Conservation (phyloP, 1,139 yeast genomes). For the Meyerozyma sp. region DNA sequence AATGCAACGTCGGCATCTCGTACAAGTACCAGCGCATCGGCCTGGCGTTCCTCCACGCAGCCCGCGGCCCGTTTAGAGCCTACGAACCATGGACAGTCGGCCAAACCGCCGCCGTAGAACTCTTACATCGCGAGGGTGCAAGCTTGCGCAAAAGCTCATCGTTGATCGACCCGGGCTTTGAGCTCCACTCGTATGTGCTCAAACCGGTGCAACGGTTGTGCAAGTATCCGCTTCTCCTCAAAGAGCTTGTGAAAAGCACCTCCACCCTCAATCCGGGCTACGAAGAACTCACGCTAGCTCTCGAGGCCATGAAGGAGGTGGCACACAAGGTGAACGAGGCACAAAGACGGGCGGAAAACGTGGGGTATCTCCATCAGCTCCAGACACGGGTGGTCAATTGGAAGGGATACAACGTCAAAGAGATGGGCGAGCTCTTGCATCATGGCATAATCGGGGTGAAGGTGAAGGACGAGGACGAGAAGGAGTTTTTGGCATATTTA, state of each 20-base stretch:
- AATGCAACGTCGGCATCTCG: slow-evolving; percentile 77
- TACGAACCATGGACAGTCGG: slow-evolving; percentile 90
- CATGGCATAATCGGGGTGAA: slow-evolving; percentile 75
- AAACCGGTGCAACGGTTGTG: slow-evolving; percentile 95
- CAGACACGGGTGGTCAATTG: slow-evolving; percentile 78
- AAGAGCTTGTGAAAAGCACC: slow-evolving; percentile 67
- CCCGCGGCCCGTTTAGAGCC: slow-evolving; percentile 71
- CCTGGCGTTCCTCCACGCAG: slow-evolving; percentile 75
- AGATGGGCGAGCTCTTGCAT: slow-evolving; percentile 80
- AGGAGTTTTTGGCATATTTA: slow-evolving; percentile 83
- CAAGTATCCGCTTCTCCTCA: slow-evolving; percentile 81
- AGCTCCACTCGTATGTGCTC: slow-evolving; percentile 80
- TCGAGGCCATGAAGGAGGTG: slow-evolving; percentile 55
- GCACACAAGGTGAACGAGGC: slow-evolving; percentile 93
- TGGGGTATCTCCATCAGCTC: slow-evolving; percentile 62
- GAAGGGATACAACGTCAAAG: slow-evolving; percentile 84
- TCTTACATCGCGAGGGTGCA: slow-evolving; percentile 60
- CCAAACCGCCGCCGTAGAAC: slow-evolving; percentile 80
- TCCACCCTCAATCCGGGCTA: slow-evolving; percentile 48
- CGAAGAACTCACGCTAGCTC: slow-evolving; percentile 66
- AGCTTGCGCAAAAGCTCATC: slow-evolving; percentile 53
- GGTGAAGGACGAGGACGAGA: slow-evolving; percentile 66
- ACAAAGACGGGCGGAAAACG: slow-evolving; percentile 87
- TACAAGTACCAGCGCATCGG: slow-evolving; percentile 81
- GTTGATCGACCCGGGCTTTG: slow-evolving; percentile 80